phyloP scores from a whole-genome alignment of 2,329 filamentous ascomycete genomes.

The Aspergillus sp. region DNA sequence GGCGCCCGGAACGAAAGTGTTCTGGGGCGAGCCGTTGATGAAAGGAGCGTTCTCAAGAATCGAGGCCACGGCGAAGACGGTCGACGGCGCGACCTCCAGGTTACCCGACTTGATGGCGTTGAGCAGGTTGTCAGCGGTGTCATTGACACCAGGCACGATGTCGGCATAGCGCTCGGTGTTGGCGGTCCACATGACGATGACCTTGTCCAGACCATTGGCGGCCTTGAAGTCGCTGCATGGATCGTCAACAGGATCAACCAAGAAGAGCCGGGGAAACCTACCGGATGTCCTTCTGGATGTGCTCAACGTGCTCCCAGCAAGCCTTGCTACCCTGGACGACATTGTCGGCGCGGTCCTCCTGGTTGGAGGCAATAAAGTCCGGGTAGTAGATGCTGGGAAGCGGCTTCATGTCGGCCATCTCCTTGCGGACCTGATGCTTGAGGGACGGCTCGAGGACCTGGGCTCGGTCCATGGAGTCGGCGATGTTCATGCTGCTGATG shows the following conservation, averaged over 20 bases:
- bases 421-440: conserved; percentile 81
- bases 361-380: conserved; percentile 98
- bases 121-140: conserved; percentile 89
- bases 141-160: conserved; percentile 78
- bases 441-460: conserved; percentile 90
- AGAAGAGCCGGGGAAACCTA: conserved; percentile 30
- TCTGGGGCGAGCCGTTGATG: conserved; percentile 98
- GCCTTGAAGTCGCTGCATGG: conserved; percentile 70
- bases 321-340: conserved; percentile 75
- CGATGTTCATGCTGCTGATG: conserved; percentile 82
- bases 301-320: conserved; percentile 77
- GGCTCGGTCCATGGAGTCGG: conserved; percentile 89
- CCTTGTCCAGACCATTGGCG: conserved; percentile 76
- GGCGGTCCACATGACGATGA: conserved; percentile 96
- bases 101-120: conserved; percentile 79
- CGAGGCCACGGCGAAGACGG: conserved; percentile 87
- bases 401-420: conserved; percentile 81
- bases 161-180: conserved; percentile 97
- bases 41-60: conserved; percentile 86
- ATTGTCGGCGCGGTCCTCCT: conserved; percentile 93
- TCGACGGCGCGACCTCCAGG: conserved; percentile 86
- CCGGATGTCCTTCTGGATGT: conserved; percentile 87
- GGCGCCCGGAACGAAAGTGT: conserved; percentile 93
- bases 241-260: conserved; percentile 4
- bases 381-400: conserved; percentile 97